Evolutionary conservation across 768 basidiomycete species (phyloP), one percentile per base, ranked within the genome.

Genomic region (Calocera cornea): DNA sequence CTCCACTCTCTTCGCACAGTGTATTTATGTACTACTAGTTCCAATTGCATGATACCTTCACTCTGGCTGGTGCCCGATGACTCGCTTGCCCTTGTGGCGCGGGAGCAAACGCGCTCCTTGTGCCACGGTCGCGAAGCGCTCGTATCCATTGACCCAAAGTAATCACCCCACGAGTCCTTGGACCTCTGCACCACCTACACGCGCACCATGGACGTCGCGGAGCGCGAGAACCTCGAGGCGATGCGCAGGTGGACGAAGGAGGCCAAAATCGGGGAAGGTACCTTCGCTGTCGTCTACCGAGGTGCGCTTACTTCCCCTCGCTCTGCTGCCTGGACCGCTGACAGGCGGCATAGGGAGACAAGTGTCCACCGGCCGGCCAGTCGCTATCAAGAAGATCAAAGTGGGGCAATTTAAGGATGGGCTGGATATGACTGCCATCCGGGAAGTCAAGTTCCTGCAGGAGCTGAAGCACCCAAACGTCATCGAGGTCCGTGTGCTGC

Each of bases 341-440:
- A 60, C 60, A 3, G 60, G 19, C 22, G 1, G 33, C 60, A 47
- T 70, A 93, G 92, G 90, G 29, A 81, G 87, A 70, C 88, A 92
- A 72, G 81, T 83, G 19, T 79, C 85, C 0, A 90, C 89, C 1
- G 86, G 86, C 34, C 80, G 86, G n/a, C 89, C 87, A 77, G 87
- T 97, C 0, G 97, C 97, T 67, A 95, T 99, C 72, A 99, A 99
- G 80, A 98, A 98, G 78, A 95, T 97, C 71, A 95, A 95, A 73
- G 88, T 95, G 16, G 93, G 94, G 2, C 90, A 90, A 72, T 94
- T 95, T 81, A 95, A 95, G 76, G 97, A 98, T 77, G 97, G 97
- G 14, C 83, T 99, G 36, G 95, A 98, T 78, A 97, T 99, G 94
- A 95, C 93, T 69, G 97, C 97, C 67, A 87, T 99, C 67, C 88